A percentile compares a stretch with the other conserved stretches of the same genome.
Evolutionary conservation across 352 stramenopile genomes (phyloP).

Genomic region (Globisporangium nunn): DNA sequence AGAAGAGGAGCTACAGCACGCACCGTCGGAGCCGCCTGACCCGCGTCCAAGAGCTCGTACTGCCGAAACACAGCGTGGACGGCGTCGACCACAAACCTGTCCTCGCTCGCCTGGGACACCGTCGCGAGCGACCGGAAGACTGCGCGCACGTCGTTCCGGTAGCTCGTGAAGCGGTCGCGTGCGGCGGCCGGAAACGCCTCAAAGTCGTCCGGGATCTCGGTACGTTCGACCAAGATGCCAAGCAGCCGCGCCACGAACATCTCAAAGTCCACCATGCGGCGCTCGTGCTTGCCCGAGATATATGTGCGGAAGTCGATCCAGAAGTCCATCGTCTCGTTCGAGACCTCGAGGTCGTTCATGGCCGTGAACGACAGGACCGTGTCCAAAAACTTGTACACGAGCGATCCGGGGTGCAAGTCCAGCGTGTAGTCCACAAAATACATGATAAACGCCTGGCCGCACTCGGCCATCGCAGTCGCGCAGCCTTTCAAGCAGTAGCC

Average conservation of each 20-base stretch:
- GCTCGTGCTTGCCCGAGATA: constrained; percentile 69
- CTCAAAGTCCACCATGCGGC: constrained; percentile 62
- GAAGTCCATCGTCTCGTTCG: constrained; percentile 78
- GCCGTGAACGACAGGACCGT: constrained; percentile 64
- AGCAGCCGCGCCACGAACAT: constrained; percentile 64
- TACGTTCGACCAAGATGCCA: constrained; percentile 64
- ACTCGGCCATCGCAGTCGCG: constrained; percentile 58
- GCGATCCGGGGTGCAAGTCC: constrained; percentile 40
- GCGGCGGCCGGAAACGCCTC: constrained; percentile 33
- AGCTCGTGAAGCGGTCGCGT: constrained; percentile 57
- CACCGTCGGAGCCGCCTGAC: constrained; percentile 20
- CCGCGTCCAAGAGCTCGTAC: constrained; percentile 49
- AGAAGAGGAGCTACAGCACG: not conserved
- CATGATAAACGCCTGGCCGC: constrained; percentile 66
- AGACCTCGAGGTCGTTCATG: constrained; percentile 52
- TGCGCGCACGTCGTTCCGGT: constrained; percentile 65
- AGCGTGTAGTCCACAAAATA: constrained; percentile 78
- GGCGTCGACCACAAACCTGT: constrained; percentile 71
- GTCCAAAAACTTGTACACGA: constrained; percentile 76
- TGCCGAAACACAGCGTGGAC: constrained; percentile 69
- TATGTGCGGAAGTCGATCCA: constrained; percentile 77
- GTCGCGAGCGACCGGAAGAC: constrained; percentile 77
- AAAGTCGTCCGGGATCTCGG: constrained; percentile 52
- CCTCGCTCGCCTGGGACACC: constrained; percentile 55
- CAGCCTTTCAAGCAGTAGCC: constrained; percentile 43